Evolutionary conservation across 805 yeast genomes (phyloP), one percentile per base, ranked within the genome.

Genomic region (Hanseniaspora hatyaiensis): DNA sequence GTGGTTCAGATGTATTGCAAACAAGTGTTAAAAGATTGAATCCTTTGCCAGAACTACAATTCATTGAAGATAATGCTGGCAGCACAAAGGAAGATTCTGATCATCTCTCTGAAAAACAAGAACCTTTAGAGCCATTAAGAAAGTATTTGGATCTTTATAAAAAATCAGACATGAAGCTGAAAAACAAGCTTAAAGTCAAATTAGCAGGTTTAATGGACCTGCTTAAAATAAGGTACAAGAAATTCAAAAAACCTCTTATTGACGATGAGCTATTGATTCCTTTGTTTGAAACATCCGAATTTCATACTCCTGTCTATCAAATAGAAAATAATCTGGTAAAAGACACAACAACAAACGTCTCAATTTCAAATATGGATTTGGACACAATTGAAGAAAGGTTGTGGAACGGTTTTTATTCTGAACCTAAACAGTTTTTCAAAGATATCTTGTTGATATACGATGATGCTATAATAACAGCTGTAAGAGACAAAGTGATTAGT

Each of bases 361-460:
- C 69, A 53, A 89, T 71, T 58, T 73, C 71, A 65, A 92, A 92
- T 56, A 92, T 92, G 83, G 98, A 92, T 58, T 67, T 92, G 47
- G 98, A 92, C 58, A 80, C 87, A 15, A 76, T 92, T 29, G 98
- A 92, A 59, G 97, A 92, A 60, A 71, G 98, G 50, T 65, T 92
- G 47, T 92, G 98, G 98, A 92, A 92, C 62, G 98, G 98, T 0
- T 92, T 65, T 62, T 92, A 92, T 58, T 80, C 85, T 32, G 96
- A 87, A 57, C 96, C 97, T 12, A 80, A 77, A 53, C 96, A 92
- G 60, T 89, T 83, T 58, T 65, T 88, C 55, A 76, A 74, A 54
- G 98, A 92, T 59, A 73, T 92, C 37, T 86, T 80, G 57, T 72
- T 82, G 76, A 89, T 92, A 32, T 79, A 83, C 37, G 71, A 71